Base-by-base conservation (phyloP, 768 basidiomycete species). In the Russula foetens region DNA sequence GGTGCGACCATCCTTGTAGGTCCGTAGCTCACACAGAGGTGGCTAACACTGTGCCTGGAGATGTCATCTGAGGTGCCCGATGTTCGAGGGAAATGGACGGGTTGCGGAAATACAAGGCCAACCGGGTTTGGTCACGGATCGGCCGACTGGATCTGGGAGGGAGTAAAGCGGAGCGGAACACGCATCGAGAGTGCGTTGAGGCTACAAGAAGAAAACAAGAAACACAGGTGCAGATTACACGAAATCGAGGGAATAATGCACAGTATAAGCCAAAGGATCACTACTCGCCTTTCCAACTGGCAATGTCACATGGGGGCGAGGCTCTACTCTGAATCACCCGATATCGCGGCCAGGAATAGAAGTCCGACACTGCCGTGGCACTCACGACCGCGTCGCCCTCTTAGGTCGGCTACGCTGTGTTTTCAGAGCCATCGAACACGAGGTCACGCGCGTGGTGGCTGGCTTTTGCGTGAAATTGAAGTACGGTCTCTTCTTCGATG, bases 1-100 rank as follows among this genome's bases (percentile, higher is more conserved):
- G 29, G 48, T 24, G 29, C 7, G 19, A n/a, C 14, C 14, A 48
- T 35, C 35, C 35, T 35, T 35, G 35, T 35, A 7, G 14, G 14
- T 35, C 35, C 4, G 45, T n/a, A 29, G 38, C 28, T 28, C 7
- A 28, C 17, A 9, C 26, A 28, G 46, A 38, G 46, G 29, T n/a
- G 49, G 39, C 38, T 54, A 54, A 43, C 47, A 28, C 21, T 33
- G 59, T 60, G 53, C 59, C 59, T 60, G 59, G 59, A 60, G 39
- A 60, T 43, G 59, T 48, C 52, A 43, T 12, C 38, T 23, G 15
- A 14, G 23, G 52, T 44, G 45, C 38, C 51, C 47, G 28, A 53
- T 24, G 7, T 31, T 9, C n/a, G n/a, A n/a, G 45, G 41, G 59
- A 47, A 48, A 46, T 48, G 49, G 38, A 38, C 19, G 3, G 17